Evolutionary conservation across 371 early-diverging fungal genomes (phyloP).

Genomic region (Circinella umbellata): DNA sequence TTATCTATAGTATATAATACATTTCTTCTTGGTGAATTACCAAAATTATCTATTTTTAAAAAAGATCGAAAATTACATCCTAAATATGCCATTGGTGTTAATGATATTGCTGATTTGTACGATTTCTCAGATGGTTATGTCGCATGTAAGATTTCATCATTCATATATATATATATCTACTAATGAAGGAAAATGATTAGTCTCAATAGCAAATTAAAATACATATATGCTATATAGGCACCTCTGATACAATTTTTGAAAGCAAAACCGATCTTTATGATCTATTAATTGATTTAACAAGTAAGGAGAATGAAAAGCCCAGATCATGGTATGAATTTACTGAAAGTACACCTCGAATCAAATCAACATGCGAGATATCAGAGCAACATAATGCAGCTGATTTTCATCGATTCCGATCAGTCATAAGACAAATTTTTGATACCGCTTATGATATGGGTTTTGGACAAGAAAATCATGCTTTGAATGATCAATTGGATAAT

Average conservation of each 20-base stretch:
- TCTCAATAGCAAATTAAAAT: too few relatives aligned
- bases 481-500: constrained; percentile 7
- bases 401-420: constrained; percentile 29
- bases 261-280: constrained; percentile 62
- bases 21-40: constrained; percentile 10
- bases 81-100: constrained; percentile 57
- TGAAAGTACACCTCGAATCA: not conserved
- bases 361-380: constrained; percentile 12
- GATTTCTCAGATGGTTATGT: constrained; percentile 49
- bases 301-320: constrained; percentile 4
- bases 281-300: constrained; percentile 49
- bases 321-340: constrained; percentile 1
- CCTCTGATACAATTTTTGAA: constrained; percentile 62
- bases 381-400: constrained; percentile 37
- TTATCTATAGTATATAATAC: constrained; percentile 12
- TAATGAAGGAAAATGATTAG: too few relatives aligned
- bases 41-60: constrained; percentile 8
- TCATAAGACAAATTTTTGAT: constrained; percentile 24
- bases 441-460: constrained; percentile 14
- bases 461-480: constrained; percentile 14
- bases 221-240: constrained; percentile 36
- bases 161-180: not conserved
- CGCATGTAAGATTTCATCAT: constrained; percentile 48
- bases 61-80: constrained; percentile 30
- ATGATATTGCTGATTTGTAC: constrained; percentile 56